Conservation (phyloP, 2,329 filamentous ascomycete genomes). For the Phoma sp. region DNA sequence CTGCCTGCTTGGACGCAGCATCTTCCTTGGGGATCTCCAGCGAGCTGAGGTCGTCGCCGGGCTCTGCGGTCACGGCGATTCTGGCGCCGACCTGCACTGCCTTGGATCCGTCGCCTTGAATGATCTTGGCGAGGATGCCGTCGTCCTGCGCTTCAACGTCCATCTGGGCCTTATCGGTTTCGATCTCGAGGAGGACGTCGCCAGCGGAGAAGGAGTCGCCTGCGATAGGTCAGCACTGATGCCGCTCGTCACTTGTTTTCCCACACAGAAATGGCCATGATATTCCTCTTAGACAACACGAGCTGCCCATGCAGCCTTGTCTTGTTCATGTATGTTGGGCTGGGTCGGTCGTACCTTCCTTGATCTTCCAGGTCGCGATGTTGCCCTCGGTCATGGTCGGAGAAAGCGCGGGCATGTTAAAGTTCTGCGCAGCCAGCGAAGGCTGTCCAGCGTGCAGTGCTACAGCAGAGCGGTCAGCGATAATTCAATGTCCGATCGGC, state of each 20-base stretch:
- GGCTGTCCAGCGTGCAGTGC: slow-evolving; percentile 69
- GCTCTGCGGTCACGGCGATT: slow-evolving; percentile 83
- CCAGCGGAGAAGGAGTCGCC: slow-evolving; percentile 79
- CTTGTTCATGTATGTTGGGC: not conserved
- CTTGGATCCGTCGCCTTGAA: slow-evolving; percentile 75
- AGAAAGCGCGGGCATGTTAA: slow-evolving; percentile 89
- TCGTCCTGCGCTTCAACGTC: slow-evolving; percentile 93
- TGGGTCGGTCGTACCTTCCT: slow-evolving; percentile 64
- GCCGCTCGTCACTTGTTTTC: not conserved
- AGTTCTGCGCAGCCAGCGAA: slow-evolving; percentile 78
- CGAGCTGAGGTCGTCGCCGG: slow-evolving; percentile 76
- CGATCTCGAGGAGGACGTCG: slow-evolving; percentile 88
- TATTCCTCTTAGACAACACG: not conserved
- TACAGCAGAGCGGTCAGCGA: slow-evolving; percentile 46
- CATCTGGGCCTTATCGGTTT: slow-evolving; percentile 95
- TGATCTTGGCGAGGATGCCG: slow-evolving; percentile 84
- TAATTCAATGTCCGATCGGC: slow-evolving; percentile 16
- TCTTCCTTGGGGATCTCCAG: slow-evolving; percentile 79
- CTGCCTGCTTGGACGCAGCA: slow-evolving; percentile 47
- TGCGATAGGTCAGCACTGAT: slow-evolving; percentile 32
- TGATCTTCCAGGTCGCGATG: slow-evolving; percentile 83
- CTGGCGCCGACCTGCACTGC: slow-evolving; percentile 76
- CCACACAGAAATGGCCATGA: not conserved
- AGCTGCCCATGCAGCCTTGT: not conserved
- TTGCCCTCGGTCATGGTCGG: slow-evolving; percentile 95